Evolutionary conservation across 306 rosid species (phyloP).

Genomic region (Vigna unguiculata): DNA sequence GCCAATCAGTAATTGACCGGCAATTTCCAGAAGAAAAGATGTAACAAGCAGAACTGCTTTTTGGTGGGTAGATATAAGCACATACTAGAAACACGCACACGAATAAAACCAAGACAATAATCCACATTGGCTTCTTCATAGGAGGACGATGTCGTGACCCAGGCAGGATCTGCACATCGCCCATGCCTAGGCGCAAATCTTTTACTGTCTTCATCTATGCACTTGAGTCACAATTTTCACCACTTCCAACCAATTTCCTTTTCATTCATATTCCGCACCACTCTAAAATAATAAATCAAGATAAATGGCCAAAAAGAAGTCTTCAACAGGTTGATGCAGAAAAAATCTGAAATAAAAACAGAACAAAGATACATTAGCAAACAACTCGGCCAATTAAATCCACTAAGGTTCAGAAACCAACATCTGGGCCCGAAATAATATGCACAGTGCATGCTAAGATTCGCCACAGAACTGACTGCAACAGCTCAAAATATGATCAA

Average conservation of each 20-base stretch:
- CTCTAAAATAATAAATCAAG: constrained; percentile 18
- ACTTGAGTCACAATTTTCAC: constrained; percentile 51
- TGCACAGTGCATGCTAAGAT: neutral
- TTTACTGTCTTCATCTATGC: constrained; percentile 71
- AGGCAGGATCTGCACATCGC: constrained; percentile 72
- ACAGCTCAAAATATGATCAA: constrained; percentile 12
- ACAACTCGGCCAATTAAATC: constrained; percentile 18
- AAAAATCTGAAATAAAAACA: constrained; percentile 46
- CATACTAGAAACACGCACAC: constrained; percentile 71
- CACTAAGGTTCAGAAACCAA: neutral
- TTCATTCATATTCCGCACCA: constrained; percentile 35
- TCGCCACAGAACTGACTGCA: constrained; percentile 12
- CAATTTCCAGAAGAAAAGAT: constrained; percentile 76
- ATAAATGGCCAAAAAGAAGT: constrained; percentile 21
- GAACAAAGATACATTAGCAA: constrained; percentile 16
- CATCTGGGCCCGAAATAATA: constrained; percentile 6
- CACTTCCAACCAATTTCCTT: constrained; percentile 31
- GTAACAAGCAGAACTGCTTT: constrained; percentile 68
- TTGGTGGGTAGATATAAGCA: constrained; percentile 82
- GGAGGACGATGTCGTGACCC: constrained; percentile 82
- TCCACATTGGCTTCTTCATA: constrained; percentile 84
- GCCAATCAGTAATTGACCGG: constrained; percentile 65
- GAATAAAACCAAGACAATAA: constrained; percentile 74
- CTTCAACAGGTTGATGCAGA: constrained; percentile 39
- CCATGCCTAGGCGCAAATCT: constrained; percentile 68